Base-by-base conservation (phyloP, 495 filamentous ascomycete species). In the Penicillium egyptiacum region DNA sequence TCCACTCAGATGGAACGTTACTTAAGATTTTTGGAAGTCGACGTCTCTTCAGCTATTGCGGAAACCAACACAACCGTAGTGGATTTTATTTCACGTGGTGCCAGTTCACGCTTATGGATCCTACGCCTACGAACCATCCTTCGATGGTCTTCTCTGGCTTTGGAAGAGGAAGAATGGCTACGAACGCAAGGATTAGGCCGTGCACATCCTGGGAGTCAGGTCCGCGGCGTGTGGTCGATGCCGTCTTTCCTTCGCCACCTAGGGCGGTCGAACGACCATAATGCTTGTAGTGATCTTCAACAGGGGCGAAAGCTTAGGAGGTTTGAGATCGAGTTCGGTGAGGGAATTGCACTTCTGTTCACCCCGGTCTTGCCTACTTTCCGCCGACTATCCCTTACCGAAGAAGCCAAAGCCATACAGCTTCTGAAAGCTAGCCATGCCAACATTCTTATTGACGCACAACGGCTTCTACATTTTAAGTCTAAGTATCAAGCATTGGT, bases 211-310 rank as follows among this genome's bases (percentile, higher is more conserved):
- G n/a, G 17, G 22, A 54, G 25, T 16, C 14, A 14, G 14, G 10
- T 44, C 4, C 39, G 51, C 8, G 39, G 51, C 33, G 31, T 43
- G 25, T 54, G 9, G 51, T 43, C 14, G 12, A 54, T 42, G 17
- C 51, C 39, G 17, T 28, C 51, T 54, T 54, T 54, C 40, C 51
- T 54, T 54, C 51, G 51, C 31, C 17, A 54, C 22, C 26, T 54
- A 5, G 51, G 51, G 39, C 26, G 7, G 26, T 52, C 23, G 33
- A 42, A 31, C 28, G 50, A 44, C 33, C 14, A 45, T 10, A 54
- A 45, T 33, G n/a, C 41, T 54, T 31, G 2, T 6, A 54, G 39
- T 43, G 26, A 16, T 44, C 51, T 54, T 42, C n/a, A 54, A 54
- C n/a, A 37, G 31, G 51, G 51, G 11, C 39, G 51, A 26, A 54